Evolutionary conservation across 1,284 basidiomycete genomes (phyloP).

Genomic region (Tilletia indica): DNA sequence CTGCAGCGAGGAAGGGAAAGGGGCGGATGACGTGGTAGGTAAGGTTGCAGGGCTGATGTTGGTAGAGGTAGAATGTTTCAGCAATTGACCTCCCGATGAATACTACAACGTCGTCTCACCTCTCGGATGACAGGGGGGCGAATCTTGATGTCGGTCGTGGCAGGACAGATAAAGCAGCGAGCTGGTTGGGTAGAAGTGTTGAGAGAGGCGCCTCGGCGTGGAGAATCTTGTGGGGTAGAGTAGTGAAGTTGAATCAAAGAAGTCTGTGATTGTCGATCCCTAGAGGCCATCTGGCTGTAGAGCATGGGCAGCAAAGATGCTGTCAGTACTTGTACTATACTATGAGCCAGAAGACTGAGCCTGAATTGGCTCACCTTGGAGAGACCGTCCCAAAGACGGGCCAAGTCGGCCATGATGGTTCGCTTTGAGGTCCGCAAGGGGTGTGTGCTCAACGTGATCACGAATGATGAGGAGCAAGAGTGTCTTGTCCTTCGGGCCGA

Average conservation of each 20-base stretch:
- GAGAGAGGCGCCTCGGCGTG: too few species aligned
- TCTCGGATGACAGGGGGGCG: too few species aligned
- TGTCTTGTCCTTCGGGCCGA: constrained; percentile 68
- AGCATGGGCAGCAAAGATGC: not conserved
- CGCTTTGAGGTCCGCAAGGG: constrained; percentile 79
- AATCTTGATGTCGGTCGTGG: too few species aligned
- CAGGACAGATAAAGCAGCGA: too few species aligned
- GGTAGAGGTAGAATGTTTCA: too few species aligned
- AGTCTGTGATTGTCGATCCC: constrained; percentile 74
- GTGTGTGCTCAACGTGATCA: constrained; percentile 90
- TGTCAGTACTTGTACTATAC: not conserved
- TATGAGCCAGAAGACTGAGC: not conserved
- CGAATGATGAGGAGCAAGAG: constrained; percentile 95
- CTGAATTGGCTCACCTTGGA: constrained; percentile 64
- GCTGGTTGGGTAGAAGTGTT: too few species aligned
- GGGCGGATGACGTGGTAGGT: too few species aligned
- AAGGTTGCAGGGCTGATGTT: too few species aligned
- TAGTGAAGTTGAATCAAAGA: constrained; percentile 96
- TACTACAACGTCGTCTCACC: too few species aligned
- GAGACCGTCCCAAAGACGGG: constrained; percentile 86
- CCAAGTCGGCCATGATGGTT: constrained; percentile 85
- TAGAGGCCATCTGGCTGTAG: constrained; percentile 73
- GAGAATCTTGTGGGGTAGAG: constrained; percentile 87
- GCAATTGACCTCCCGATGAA: too few species aligned
- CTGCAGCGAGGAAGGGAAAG: too few species aligned